Conservation (phyloP, 2,329 filamentous ascomycete species). For the Cladosporium phlei region DNA sequence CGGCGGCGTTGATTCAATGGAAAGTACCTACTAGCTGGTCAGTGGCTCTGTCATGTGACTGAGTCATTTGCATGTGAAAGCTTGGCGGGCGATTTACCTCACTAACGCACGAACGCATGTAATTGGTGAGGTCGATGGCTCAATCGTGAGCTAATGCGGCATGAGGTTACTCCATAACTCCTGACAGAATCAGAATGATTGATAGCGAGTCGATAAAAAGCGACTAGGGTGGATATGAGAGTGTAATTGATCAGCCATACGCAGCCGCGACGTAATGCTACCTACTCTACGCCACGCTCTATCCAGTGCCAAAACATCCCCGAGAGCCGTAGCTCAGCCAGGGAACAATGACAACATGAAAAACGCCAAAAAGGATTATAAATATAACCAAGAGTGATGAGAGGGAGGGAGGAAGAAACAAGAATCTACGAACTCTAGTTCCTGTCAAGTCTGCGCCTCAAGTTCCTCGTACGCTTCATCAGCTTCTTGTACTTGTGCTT, state of each 20-base stretch:
- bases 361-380: slow-evolving; percentile 3
- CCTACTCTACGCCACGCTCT: slow-evolving; percentile 12
- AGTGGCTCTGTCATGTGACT: too few relatives aligned
- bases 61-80: too few relatives aligned
- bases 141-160: too few relatives aligned
- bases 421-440: slow-evolving; percentile 2
- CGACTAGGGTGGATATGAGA: slow-evolving; percentile 1
- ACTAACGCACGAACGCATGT: too few relatives aligned
- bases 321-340: background rate
- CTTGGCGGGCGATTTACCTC: too few relatives aligned
- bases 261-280: slow-evolving; percentile 8
- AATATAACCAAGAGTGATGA: slow-evolving; percentile 4
- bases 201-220: too few relatives aligned
- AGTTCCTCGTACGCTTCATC: slow-evolving; percentile 82
- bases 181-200: too few relatives aligned
- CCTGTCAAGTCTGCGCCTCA: slow-evolving; percentile 71
- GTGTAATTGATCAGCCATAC: slow-evolving; percentile 6
- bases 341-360: background rate
- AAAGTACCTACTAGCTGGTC: too few relatives aligned
- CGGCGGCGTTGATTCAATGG: too few relatives aligned
- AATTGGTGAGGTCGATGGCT: too few relatives aligned
- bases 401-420: background rate
- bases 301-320: background rate
- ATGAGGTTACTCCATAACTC: too few relatives aligned
- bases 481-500: slow-evolving; percentile 99